A percentile compares a stretch with the other conserved stretches of the same genome.
These are phyloP conservation scores for Dioscorea cayenensis DNA, from an alignment of 116 monocot genomes.

Conservation along the genomic window DNA sequence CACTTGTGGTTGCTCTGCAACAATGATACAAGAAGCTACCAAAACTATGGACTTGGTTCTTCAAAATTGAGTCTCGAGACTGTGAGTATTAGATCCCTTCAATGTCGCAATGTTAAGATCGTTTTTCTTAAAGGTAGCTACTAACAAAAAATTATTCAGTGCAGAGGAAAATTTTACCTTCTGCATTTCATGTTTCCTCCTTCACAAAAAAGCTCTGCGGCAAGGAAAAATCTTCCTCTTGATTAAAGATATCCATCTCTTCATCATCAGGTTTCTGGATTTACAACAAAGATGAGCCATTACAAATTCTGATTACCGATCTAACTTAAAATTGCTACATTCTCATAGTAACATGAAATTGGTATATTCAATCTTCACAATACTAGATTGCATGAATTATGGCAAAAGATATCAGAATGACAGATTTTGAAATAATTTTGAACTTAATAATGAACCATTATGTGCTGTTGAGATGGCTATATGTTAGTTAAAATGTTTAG, in stretches of 20 bases:
- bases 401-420: not conserved
- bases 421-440: not conserved
- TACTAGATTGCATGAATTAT: not conserved
- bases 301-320: not conserved
- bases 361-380: not conserved
- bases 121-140: no score
- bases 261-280: slow-evolving; percentile 59
- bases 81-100: no score
- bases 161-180: not conserved
- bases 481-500: not conserved
- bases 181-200: slow-evolving; percentile 32
- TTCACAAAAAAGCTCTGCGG: slow-evolving; percentile 46
- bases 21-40: no score
- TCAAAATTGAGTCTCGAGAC: no score
- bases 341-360: no score
- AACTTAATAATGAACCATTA: not conserved
- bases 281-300: not conserved
- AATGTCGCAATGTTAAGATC: no score
- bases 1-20: no score
- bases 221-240: slow-evolving; percentile 50
- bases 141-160: not conserved
- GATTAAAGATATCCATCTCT: slow-evolving; percentile 33
- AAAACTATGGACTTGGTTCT: no score
- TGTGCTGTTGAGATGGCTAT: not conserved
- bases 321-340: no score